Evolutionary conservation across 2,329 filamentous ascomycete species (phyloP).

Genomic region (Epichloe brachyelytri): DNA sequence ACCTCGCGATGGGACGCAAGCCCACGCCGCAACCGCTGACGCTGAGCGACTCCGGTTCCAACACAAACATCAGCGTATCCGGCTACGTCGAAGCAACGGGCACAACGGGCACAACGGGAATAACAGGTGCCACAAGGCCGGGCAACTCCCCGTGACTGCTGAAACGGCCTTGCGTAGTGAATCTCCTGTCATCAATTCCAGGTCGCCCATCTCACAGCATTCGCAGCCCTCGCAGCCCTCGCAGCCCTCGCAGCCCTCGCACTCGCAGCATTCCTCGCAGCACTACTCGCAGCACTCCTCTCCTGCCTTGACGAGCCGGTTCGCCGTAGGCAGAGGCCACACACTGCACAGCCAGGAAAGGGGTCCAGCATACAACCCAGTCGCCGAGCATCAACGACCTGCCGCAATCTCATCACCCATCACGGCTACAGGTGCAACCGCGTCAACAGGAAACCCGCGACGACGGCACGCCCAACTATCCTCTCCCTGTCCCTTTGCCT

Average conservation of each 20-base stretch:
- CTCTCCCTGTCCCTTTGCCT: constrained; percentile 14
- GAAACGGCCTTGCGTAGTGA: constrained; percentile 4
- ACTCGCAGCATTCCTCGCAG: constrained; percentile 13
- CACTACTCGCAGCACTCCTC: constrained; percentile 13
- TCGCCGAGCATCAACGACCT: constrained; percentile 9
- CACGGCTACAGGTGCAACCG: constrained; percentile 7
- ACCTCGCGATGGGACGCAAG: constrained; percentile 40
- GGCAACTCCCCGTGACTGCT: constrained; percentile 2
- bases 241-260: not conserved
- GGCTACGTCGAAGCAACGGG: not conserved
- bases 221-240: not conserved
- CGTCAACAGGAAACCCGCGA: constrained; percentile 13
- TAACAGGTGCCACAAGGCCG: not conserved
- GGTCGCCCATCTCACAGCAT: constrained; percentile 24
- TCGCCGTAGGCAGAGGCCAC: constrained; percentile 20
- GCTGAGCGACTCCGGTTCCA: constrained; percentile 29
- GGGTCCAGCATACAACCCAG: constrained; percentile 6
- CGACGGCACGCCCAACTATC: constrained; percentile 11
- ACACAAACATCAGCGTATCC: constrained; percentile 16
- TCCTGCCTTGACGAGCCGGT: constrained; percentile 30
- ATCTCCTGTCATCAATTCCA: constrained; percentile 10
- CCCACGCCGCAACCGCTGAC: constrained; percentile 44
- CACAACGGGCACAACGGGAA: not conserved
- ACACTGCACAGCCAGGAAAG: constrained; percentile 10
- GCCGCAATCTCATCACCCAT: constrained; percentile 7